phyloP scores from a whole-genome alignment of 1,284 basidiomycete species.

The Tilletiaria anomala region DNA sequence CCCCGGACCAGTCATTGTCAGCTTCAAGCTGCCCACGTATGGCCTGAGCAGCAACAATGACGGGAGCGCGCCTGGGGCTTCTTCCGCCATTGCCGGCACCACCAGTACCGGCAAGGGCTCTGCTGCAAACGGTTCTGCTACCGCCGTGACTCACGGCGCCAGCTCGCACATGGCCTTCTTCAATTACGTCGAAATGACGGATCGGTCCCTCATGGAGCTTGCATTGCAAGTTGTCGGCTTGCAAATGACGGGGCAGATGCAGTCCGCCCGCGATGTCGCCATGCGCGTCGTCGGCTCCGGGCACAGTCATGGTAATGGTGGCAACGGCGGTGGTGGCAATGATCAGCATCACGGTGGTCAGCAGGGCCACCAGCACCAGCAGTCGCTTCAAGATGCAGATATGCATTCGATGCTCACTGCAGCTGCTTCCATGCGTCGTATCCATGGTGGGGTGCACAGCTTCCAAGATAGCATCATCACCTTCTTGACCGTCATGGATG shows the following conservation, averaged over 20 bases:
- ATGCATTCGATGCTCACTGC: neutral
- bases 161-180: too few species aligned
- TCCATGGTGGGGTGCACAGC: too few species aligned
- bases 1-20: constrained; percentile 79
- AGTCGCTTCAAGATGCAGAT: neutral
- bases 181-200: constrained; percentile 79
- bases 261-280: constrained; percentile 79
- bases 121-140: too few species aligned
- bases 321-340: neutral
- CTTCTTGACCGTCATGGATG: constrained; percentile 59
- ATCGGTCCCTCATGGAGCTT: constrained; percentile 82
- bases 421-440: too few species aligned
- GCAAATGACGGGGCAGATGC: constrained; percentile 89
- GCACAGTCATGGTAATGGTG: constrained; percentile 2
- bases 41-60: too few species aligned
- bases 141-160: too few species aligned
- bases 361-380: too few species aligned
- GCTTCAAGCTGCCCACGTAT: constrained; percentile 46
- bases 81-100: too few species aligned
- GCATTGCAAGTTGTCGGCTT: constrained; percentile 85
- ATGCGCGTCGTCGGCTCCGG: constrained; percentile 41
- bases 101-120: too few species aligned
- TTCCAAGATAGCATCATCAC: constrained; percentile 66
- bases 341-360: neutral
- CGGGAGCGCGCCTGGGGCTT: too few species aligned